A percentile compares a stretch with the other conserved stretches of the same genome.
phyloP scores from a whole-genome alignment of 768 basidiomycete species.

The Rhodosporidiobolus sp. region DNA sequence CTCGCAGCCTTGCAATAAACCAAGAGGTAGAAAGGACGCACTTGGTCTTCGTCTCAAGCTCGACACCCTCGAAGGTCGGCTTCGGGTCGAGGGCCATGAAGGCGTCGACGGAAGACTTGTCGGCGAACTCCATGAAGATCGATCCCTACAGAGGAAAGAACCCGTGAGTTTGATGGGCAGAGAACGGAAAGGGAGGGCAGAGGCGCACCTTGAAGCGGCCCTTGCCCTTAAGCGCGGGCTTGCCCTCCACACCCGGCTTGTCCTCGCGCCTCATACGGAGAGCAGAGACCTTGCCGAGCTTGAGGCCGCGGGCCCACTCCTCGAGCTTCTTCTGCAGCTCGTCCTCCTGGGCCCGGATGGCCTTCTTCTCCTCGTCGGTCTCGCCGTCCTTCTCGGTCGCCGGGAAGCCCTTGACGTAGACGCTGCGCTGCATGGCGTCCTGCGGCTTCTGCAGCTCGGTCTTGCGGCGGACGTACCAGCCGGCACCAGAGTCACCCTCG shows the following conservation, averaged over 20 bases:
- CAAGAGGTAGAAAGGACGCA: slow-evolving; percentile 49
- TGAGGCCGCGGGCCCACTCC: slow-evolving; percentile 61
- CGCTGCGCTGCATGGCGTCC: slow-evolving; percentile 65
- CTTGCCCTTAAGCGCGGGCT: slow-evolving; percentile 75
- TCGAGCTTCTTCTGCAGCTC: slow-evolving; percentile 72
- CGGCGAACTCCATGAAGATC: slow-evolving; percentile 85
- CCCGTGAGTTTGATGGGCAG: too few species aligned
- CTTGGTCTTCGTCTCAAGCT: slow-evolving; percentile 85
- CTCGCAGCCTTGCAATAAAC: slow-evolving; percentile 6
- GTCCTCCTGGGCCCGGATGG: slow-evolving; percentile 37
- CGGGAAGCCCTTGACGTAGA: slow-evolving; percentile 61
- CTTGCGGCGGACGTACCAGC: slow-evolving; percentile 39
- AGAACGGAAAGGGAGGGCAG: neutral
- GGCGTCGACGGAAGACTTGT: slow-evolving; percentile 63
- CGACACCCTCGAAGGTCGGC: slow-evolving; percentile 71
- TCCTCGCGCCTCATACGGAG: slow-evolving; percentile 82
- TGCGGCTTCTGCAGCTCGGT: slow-evolving; percentile 48
- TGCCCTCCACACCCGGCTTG: slow-evolving; percentile 53
- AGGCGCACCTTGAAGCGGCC: slow-evolving; percentile 37
- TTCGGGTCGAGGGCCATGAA: slow-evolving; percentile 80
- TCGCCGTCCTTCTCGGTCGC: slow-evolving; percentile 30
- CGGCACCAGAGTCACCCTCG: slow-evolving; percentile 25
- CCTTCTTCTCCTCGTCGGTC: slow-evolving; percentile 28
- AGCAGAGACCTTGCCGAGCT: slow-evolving; percentile 72
- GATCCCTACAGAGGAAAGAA: slow-evolving; percentile 61